Evolutionary conservation across 140 eudicot genomes (phyloP), one percentile per base, ranked within the genome.

Genomic region (Anethum foeniculum): DNA sequence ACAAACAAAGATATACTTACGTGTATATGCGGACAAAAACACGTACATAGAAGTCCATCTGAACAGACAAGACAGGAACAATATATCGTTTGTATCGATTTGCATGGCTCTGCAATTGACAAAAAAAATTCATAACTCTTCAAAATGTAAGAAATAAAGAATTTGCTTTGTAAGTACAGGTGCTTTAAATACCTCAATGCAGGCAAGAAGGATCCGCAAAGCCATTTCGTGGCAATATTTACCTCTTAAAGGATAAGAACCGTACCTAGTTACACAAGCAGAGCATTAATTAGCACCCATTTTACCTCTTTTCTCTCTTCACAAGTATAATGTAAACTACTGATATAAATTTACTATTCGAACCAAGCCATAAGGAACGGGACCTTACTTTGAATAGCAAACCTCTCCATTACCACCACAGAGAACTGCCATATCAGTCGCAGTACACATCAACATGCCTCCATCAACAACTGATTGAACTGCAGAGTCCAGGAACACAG

Each of bases 171-270:
- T 0, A 7, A 34, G 44, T 18, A 68, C 21, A 68, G 10, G 5
- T 10, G 39, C 13, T 25, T 27, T 28, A 16, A 10, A 19, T 84
- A 92, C 99, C 97, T 95, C 99, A 39, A 95, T 91, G 91, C 96
- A 89, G 47, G 97, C 93, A 82, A 95, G 99, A 60, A 95, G 94
- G 79, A 95, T 85, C 78, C 99, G 87, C 90, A 95, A 92, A 62
- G 99, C 99, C 97, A 92, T 90, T 85, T 95, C 99, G 39, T 95
- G 99, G 86, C 97, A 92, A 84, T 92, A 95, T 84, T 95, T 95
- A 67, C 83, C 97, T 85, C 88, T 92, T 87, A 91, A 79, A 15
- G 99, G 99, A 80, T 92, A 92, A 54, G 99, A 89, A 52, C 99
- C 99, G 79, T 95, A 95, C 85, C 99, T 95, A 81, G 74, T 19